A percentile compares a stretch with the other conserved stretches of the same genome.
These are phyloP conservation scores for Diplodia scrobiculata DNA, from an alignment of 2,329 filamentous ascomycete genomes.

Conservation along the genomic window DNA sequence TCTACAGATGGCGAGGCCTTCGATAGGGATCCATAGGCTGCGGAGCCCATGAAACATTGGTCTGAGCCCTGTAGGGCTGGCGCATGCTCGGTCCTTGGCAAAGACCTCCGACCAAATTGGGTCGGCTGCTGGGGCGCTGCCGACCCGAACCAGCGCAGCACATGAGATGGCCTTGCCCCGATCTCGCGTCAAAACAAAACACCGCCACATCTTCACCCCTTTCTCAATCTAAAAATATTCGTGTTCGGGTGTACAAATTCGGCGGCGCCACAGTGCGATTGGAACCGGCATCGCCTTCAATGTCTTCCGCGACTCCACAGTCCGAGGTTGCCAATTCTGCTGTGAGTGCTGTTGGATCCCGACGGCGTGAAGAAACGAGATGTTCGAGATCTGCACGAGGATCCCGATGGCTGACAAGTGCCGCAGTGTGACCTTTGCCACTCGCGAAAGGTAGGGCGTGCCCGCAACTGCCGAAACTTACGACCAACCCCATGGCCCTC, in stretches of 20 bases:
- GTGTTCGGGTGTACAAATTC: constrained; percentile 19
- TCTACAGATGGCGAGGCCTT: neutral
- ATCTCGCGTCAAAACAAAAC: neutral
- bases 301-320: constrained; percentile 21
- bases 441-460: constrained; percentile 12
- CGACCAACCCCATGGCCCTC: neutral
- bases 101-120: neutral
- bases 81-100: neutral
- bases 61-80: constrained; percentile 11
- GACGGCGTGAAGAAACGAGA: neutral
- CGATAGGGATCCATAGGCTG: neutral
- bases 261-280: constrained; percentile 14
- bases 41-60: constrained; percentile 3
- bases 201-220: constrained; percentile 14
- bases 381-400: neutral
- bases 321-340: constrained; percentile 7
- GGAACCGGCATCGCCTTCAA: neutral
- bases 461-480: neutral
- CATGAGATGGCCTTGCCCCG: constrained; percentile 3
- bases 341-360: constrained; percentile 6
- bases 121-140: neutral
- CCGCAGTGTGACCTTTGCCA: constrained; percentile 19
- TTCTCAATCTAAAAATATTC: constrained; percentile 23
- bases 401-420: constrained; percentile 1
- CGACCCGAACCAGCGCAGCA: constrained; percentile 13